A percentile compares a stretch with the other conserved stretches of the same genome.
Evolutionary conservation across 345 rosid genomes (phyloP).

Genomic region (Sonneratia alba): DNA sequence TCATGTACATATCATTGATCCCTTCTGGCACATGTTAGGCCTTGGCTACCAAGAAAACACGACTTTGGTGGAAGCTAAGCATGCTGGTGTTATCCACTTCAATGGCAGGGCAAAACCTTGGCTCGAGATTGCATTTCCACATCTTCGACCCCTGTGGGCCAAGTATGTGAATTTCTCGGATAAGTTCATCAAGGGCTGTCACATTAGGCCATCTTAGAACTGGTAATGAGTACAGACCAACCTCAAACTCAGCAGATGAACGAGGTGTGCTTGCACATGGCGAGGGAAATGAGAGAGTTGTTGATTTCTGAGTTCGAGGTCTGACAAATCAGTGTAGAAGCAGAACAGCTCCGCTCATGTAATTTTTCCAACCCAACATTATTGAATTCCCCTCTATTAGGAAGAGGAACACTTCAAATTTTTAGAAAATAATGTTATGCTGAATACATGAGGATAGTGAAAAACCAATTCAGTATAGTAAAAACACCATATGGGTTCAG

Average conservation of each 20-base stretch:
- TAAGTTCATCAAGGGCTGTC: constrained; percentile 81
- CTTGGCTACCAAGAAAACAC: constrained; percentile 90
- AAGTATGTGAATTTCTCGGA: constrained; percentile 76
- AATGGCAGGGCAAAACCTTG: constrained; percentile 99
- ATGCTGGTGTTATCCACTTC: constrained; percentile 85
- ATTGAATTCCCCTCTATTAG: constrained; percentile 4
- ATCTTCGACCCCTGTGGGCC: constrained; percentile 74
- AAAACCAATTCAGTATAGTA: background rate
- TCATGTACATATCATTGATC: constrained; percentile 72
- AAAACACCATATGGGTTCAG: background rate
- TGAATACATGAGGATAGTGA: background rate
- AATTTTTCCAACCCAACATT: constrained; percentile 4
- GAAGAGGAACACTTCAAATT: background rate
- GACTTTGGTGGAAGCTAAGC: constrained; percentile 48
- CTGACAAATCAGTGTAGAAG: background rate
- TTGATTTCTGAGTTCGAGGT: background rate
- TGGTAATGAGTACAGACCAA: constrained; percentile 10
- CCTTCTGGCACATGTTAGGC: constrained; percentile 98
- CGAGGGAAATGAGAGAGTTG: constrained; percentile 8
- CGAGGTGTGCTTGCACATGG: constrained; percentile 1
- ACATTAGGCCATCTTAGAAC: constrained; percentile 47
- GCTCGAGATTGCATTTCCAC: constrained; percentile 90
- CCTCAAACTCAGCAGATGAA: constrained; percentile 5
- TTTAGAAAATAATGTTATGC: background rate
- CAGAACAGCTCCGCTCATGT: constrained; percentile 7